These are phyloP conservation scores for Lactarius deliciosus DNA, from an alignment of 768 basidiomycete species.

Conservation along the genomic window DNA sequence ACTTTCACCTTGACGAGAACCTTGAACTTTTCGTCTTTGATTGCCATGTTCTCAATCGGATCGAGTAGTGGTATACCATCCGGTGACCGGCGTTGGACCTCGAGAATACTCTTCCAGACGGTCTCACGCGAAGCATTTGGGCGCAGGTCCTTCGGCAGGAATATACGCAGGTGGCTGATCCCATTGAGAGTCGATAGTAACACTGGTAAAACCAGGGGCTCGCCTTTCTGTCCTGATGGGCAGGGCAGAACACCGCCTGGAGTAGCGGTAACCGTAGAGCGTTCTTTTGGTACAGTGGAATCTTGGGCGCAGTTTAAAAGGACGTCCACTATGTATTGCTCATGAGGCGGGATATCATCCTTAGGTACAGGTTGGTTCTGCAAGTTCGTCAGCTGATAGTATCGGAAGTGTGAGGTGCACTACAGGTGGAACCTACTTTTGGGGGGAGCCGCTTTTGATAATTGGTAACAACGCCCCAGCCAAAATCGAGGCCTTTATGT, in stretches of 20 bases:
- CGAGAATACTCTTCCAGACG: constrained; percentile 84
- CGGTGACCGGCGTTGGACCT: constrained; percentile 89
- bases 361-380: constrained; percentile 68
- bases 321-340: constrained; percentile 92
- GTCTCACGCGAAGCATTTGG: constrained; percentile 73
- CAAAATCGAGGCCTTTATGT: constrained; percentile 85
- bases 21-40: constrained; percentile 92
- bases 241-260: constrained; percentile 79
- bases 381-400: constrained; percentile 3
- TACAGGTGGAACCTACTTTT: constrained; percentile 50
- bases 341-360: constrained; percentile 77
- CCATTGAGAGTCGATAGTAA: constrained; percentile 83
- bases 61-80: constrained; percentile 85
- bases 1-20: constrained; percentile 72
- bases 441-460: constrained; percentile 84
- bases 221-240: constrained; percentile 65
- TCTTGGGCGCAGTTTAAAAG: constrained; percentile 77
- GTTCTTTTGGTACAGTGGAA: constrained; percentile 58
- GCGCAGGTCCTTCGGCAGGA: constrained; percentile 88
- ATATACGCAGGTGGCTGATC: constrained; percentile 83
- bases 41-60: constrained; percentile 92
- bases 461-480: constrained; percentile 94
- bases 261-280: constrained; percentile 51
- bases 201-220: constrained; percentile 85
- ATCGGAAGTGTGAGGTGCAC: background rate